A percentile compares a stretch with the other conserved stretches of the same genome.
Conservation (phyloP, 2,329 filamentous ascomycete genomes). For the Alternaria sp. region DNA sequence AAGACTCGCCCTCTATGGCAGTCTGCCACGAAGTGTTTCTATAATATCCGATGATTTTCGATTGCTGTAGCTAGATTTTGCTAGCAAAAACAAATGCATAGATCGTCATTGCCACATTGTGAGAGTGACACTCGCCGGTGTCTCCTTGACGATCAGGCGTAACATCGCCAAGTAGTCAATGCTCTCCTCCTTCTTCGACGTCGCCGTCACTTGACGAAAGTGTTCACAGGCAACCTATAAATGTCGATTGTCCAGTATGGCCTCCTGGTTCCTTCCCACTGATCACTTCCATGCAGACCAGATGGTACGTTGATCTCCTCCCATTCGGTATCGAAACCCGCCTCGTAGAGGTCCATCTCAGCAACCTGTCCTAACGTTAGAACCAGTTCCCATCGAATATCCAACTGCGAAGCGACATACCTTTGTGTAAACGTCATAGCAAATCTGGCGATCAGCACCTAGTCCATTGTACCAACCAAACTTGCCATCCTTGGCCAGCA, state of each 20-base stretch:
- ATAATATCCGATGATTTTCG: background rate
- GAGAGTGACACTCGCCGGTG: background rate
- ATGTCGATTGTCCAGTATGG: slow-evolving; percentile 51
- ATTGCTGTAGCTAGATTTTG: background rate
- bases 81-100: background rate
- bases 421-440: slow-evolving; percentile 52
- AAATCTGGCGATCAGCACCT: slow-evolving; percentile 50
- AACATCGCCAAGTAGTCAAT: background rate
- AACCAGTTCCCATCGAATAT: background rate
- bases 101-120: background rate
- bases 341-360: slow-evolving; percentile 48
- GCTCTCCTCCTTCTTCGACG: too few relatives aligned
- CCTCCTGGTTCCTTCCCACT: slow-evolving; percentile 47
- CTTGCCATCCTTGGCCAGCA: slow-evolving; percentile 43
- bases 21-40: background rate
- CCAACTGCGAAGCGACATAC: slow-evolving; percentile 20
- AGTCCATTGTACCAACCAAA: slow-evolving; percentile 52
- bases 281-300: slow-evolving; percentile 44
- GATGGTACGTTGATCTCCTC: slow-evolving; percentile 47
- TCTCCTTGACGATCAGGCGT: background rate
- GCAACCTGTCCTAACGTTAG: slow-evolving; percentile 36
- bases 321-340: slow-evolving; percentile 48
- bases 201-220: slow-evolving; percentile 38
- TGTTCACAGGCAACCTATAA: slow-evolving; percentile 47
- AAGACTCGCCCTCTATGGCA: background rate